Evolutionary conservation across 2,329 filamentous ascomycete genomes (phyloP), one percentile per base, ranked within the genome.

Genomic region (Madurella fahalii): DNA sequence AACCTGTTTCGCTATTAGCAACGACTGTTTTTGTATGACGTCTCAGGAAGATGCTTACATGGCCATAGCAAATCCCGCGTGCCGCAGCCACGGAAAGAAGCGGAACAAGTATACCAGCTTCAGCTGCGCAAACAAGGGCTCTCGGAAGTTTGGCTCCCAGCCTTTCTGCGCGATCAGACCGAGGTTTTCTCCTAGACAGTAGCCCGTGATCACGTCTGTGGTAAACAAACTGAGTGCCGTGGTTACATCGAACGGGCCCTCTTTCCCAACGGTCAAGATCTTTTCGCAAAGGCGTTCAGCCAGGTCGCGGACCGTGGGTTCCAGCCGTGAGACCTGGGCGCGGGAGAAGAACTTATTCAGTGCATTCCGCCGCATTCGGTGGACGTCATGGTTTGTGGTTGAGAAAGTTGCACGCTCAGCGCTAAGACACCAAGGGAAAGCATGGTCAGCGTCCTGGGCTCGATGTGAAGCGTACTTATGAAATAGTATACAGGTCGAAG

Each of bases 161-260:
- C 61, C 67, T 2, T 70, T 61, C 51, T 71, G 67, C 5, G 60
- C 58, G 17, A 70, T 44, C 40, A 70, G 63, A 1, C 71, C 71
- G 50, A 72, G 66, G 4, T 62, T 60, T 42, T 72, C 67, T 4
- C 71, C 71, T 47, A 72, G 72, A 17, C 64, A 64, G 47, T 71
- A 72, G 1, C 64, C 61, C 2, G 68, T 67, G 39, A 72, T 71
- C 1, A 65, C 64, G 17, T 72, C 71, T 0, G 69, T 64, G 0
- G 69, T 70, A 47, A 71, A 71, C 52, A 69, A 70, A 50, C 67
- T 71, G 41, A 68, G 71, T 1, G 69, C 67, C 49, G 68, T 64
- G 16, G 63, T 65, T 5, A 70, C 56, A 32, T 72, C 67, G 11
- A 72, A 64, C 2, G 44, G 44, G 8, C 31, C 31, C 16, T 47